These are phyloP conservation scores for Daldinia decipiens DNA, from an alignment of 495 filamentous ascomycete genomes.

Conservation along the genomic window DNA sequence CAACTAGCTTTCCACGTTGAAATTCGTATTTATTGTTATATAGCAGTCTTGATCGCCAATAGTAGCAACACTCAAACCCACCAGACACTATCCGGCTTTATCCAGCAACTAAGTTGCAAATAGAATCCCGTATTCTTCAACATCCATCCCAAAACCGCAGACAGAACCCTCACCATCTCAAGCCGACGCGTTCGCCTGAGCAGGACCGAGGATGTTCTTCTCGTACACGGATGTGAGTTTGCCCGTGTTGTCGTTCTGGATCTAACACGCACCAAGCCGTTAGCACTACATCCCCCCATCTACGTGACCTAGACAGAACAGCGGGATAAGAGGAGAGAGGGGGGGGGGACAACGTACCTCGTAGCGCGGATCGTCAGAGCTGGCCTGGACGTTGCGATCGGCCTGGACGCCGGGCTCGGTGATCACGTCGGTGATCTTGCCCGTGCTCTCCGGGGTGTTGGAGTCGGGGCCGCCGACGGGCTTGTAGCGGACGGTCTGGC, in stretches of 20 bases:
- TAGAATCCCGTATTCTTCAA: neutral
- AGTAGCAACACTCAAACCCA: neutral
- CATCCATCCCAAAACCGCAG: neutral
- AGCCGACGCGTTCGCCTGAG: constrained; percentile 4
- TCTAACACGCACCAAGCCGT: constrained; percentile 32
- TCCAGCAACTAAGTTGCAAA: neutral
- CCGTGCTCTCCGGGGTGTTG: constrained; percentile 53
- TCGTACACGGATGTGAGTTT: constrained; percentile 55
- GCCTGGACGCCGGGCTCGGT: constrained; percentile 55
- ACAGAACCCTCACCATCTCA: neutral
- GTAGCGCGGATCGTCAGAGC: constrained; percentile 51
- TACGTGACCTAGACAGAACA: too few relatives aligned
- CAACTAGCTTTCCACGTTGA: neutral
- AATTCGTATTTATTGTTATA: constrained; percentile 2
- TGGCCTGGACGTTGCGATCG: constrained; percentile 55
- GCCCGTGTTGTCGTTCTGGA: constrained; percentile 56
- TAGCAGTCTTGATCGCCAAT: neutral
- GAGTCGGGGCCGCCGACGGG: constrained; percentile 55
- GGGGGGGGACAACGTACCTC: constrained; percentile 47
- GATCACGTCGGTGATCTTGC: constrained; percentile 52
- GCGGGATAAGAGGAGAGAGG: too few relatives aligned
- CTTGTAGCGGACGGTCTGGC: constrained; percentile 55
- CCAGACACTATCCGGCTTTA: neutral
- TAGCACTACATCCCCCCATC: too few relatives aligned
- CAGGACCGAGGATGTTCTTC: constrained; percentile 53